phyloP scores from a whole-genome alignment of 2,329 filamentous ascomycete species.

The Bisporella sp. region DNA sequence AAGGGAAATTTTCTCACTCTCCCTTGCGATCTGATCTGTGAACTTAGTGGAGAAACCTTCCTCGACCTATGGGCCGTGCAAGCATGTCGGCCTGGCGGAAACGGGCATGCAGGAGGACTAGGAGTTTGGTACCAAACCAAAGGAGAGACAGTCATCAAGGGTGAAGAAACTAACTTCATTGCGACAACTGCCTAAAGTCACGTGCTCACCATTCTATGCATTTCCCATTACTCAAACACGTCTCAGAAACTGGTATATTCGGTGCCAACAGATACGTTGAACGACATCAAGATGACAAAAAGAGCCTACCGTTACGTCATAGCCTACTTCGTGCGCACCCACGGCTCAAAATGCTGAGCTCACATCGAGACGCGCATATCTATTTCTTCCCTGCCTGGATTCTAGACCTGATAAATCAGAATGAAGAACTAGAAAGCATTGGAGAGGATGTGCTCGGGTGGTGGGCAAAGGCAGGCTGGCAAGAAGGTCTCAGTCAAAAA shows the following conservation, averaged over 20 bases:
- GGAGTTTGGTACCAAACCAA: conserved; percentile 91
- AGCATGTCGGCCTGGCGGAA: conserved; percentile 60
- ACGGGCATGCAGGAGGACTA: conserved; percentile 64
- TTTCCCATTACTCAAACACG: conserved; percentile 57
- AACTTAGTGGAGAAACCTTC: conserved; percentile 74
- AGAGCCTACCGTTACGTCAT: conserved; percentile 67
- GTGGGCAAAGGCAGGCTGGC: conserved; percentile 95
- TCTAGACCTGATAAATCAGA: conserved; percentile 71
- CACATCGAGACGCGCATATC: conserved; percentile 84
- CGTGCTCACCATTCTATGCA: conserved; percentile 51
- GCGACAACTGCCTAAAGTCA: conserved; percentile 59
- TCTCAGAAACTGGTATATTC: conserved; percentile 80
- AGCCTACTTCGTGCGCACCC: conserved; percentile 69
- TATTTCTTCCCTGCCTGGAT: conserved; percentile 94
- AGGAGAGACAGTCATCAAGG: conserved; percentile 69
- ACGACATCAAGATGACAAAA: conserved; percentile 73
- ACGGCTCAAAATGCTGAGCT: conserved; percentile 71
- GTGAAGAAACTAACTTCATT: conserved; percentile 89
- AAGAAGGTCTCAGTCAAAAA: conserved; percentile 71
- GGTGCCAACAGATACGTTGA: conserved; percentile 82
- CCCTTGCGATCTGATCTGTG: conserved; percentile 90
- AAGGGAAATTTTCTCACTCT: conserved; percentile 83
- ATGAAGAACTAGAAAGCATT: conserved; percentile 79
- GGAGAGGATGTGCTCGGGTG: conserved; percentile 88
- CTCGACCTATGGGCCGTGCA: conserved; percentile 90